phyloP scores from a whole-genome alignment of 192 early-diverging fungal genomes.

The Linnemannia zychae region DNA sequence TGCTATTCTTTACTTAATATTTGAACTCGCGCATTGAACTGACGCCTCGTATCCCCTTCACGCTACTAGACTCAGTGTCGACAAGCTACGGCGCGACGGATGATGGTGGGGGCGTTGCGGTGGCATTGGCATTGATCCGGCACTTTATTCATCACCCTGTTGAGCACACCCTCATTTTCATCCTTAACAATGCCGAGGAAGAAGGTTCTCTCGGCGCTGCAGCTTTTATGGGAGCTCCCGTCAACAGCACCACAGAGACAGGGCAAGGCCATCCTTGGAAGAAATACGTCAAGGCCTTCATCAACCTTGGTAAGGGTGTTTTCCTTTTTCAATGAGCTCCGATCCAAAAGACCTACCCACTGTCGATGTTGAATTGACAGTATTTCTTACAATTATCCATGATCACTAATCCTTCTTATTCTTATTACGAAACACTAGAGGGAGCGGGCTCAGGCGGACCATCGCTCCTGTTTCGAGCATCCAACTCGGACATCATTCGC shows the following conservation, averaged over 20 bases:
- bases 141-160: conserved; percentile 70
- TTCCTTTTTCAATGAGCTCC: neutral
- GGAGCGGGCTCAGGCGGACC: conserved; percentile 79
- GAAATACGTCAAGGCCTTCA: conserved; percentile 68
- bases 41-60: neutral
- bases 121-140: conserved; percentile 67
- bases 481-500: conserved; percentile 51
- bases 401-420: neutral
- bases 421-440: conserved; percentile 54
- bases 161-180: conserved; percentile 72
- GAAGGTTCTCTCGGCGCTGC: conserved; percentile 70
- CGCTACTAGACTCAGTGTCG: conserved; percentile 67
- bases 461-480: conserved; percentile 71
- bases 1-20: neutral
- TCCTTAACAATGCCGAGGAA: conserved; percentile 81
- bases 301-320: conserved; percentile 69
- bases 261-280: conserved; percentile 72
- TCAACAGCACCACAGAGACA: conserved; percentile 31
- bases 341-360: no score
- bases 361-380: neutral
- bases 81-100: conserved; percentile 78
- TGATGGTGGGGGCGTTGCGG: conserved; percentile 75
- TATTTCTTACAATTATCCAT: neutral
- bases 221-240: conserved; percentile 62
- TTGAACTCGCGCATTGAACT: neutral